Percentiles rank a stretch among this genome's conserved stretches.
Conservation (phyloP, 306 rosid genomes). For the Vachellia collinsii region DNA sequence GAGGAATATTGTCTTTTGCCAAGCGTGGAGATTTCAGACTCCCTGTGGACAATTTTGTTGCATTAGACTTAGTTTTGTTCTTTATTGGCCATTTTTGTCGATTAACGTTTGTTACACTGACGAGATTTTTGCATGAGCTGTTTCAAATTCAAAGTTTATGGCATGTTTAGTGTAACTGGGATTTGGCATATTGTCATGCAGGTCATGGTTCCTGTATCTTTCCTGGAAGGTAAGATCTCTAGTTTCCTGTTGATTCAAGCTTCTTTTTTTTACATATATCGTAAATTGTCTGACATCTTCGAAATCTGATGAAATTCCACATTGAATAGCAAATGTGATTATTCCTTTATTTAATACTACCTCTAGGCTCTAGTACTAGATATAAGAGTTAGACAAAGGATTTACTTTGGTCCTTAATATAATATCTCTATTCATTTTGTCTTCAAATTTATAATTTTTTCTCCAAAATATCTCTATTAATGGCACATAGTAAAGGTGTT, state of each 20-base stretch:
- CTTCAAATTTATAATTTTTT: too few species aligned
- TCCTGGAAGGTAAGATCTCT: conserved; percentile 76
- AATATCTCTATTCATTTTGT: too few species aligned
- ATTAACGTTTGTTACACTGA: background rate
- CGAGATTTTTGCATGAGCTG: background rate
- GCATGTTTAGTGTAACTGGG: conserved; percentile 36
- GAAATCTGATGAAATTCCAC: background rate
- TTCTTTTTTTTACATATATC: background rate
- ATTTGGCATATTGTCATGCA: conserved; percentile 39
- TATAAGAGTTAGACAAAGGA: too few species aligned
- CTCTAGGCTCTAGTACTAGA: too few species aligned
- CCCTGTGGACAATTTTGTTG: background rate
- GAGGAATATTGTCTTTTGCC: background rate
- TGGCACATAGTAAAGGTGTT: too few species aligned
- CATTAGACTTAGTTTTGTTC: conserved; percentile 3
- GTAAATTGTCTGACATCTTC: conserved; percentile 2
- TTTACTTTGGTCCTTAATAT: too few species aligned
- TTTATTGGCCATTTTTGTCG: conserved; percentile 11
- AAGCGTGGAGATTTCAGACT: background rate
- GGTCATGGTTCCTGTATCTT: conserved; percentile 79
- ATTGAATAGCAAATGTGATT: background rate
- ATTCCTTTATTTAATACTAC: too few species aligned
- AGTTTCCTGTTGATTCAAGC: background rate
- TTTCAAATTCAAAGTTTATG: background rate
- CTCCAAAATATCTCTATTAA: too few species aligned